phyloP scores from a whole-genome alignment of 192 early-diverging fungal species.

The Kappamyces sp. region DNA sequence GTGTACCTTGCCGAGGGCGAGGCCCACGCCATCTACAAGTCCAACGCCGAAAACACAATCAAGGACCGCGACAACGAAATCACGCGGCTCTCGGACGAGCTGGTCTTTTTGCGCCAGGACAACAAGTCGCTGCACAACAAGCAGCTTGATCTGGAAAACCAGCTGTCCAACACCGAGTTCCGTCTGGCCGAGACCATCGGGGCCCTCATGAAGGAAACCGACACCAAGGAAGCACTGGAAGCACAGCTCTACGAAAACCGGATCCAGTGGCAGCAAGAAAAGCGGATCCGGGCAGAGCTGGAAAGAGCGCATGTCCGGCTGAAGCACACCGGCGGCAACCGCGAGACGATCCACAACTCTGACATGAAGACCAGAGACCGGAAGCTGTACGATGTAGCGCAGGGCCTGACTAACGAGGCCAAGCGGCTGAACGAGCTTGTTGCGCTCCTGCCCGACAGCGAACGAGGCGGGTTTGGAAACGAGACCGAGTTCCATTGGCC shows the following conservation, averaged over 20 bases:
- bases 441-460: conserved; percentile 30
- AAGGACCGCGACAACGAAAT: conserved; percentile 14
- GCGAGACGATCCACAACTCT: conserved; percentile 28
- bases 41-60: conserved; percentile 9
- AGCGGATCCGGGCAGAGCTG: conserved; percentile 39
- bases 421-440: conserved; percentile 29
- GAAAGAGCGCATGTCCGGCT: conserved; percentile 38
- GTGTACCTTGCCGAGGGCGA: conserved; percentile 2
- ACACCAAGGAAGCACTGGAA: conserved; percentile 39
- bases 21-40: conserved; percentile 15
- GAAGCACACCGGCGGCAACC: conserved; percentile 25
- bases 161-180: conserved; percentile 32
- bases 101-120: not conserved
- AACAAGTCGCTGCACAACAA: conserved; percentile 9
- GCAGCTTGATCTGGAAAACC: conserved; percentile 29
- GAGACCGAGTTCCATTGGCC: not conserved
- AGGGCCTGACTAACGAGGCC: conserved; percentile 28
- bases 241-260: conserved; percentile 36
- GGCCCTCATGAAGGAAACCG: conserved; percentile 29
- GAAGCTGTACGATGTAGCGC: conserved; percentile 31
- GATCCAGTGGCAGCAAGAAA: conserved; percentile 30
- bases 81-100: conserved; percentile 14
- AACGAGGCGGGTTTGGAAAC: conserved; percentile 5
- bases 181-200: conserved; percentile 31
- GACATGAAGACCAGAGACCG: conserved; percentile 33